Percentiles rank a stretch among this genome's conserved stretches.
Evolutionary conservation across 345 rosid genomes (phyloP).

Genomic region (Eucalyptus sp.): DNA sequence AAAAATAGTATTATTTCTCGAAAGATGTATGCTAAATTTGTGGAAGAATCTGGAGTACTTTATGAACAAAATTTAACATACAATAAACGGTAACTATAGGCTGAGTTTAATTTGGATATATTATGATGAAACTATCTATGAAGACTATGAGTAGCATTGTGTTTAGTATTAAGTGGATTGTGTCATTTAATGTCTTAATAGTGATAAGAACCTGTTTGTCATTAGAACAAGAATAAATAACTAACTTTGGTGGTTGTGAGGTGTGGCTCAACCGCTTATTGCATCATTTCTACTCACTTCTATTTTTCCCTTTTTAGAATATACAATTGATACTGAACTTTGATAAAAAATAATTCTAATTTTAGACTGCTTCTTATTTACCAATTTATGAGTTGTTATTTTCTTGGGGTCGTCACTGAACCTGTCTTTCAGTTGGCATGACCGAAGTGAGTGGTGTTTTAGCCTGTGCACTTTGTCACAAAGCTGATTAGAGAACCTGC

Average conservation of each 20-base stretch:
- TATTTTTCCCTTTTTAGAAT: not conserved
- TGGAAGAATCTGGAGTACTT: not conserved
- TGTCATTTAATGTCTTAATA: not conserved
- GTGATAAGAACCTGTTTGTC: not conserved
- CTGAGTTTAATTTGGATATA: not conserved
- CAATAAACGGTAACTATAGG: not conserved
- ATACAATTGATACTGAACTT: not conserved
- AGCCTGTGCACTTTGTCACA: not conserved
- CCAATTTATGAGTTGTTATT: not conserved
- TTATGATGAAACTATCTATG: not conserved
- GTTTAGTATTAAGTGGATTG: not conserved
- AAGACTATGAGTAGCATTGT: not conserved
- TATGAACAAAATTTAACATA: not conserved
- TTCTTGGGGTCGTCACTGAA: not conserved
- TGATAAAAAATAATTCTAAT: not conserved
- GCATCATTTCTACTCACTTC: not conserved
- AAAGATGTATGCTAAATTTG: not conserved
- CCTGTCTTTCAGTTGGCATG: not conserved
- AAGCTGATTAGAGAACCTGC: no score
- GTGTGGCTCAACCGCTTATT: not conserved
- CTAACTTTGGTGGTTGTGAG: not conserved
- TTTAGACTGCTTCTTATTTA: not conserved
- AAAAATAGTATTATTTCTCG: not conserved
- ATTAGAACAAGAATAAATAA: not conserved
- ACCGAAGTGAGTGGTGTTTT: not conserved